Evolutionary conservation across 345 rosid genomes (phyloP).

Genomic region (Pugionium dolabratum): DNA sequence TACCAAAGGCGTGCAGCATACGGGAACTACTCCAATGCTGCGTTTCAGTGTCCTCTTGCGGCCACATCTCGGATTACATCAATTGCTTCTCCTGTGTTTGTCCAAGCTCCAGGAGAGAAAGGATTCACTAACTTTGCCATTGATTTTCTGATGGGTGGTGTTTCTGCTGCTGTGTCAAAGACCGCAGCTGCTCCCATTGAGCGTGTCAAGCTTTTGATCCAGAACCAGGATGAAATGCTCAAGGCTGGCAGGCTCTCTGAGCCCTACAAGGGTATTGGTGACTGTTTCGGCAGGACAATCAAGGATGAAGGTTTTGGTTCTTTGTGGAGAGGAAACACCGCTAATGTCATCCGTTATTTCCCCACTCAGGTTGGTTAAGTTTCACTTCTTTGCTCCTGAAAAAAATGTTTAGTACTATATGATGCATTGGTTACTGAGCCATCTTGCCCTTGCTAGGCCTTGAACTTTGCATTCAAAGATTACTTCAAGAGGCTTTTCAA

Average conservation of each 20-base stretch:
- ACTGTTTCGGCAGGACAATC: constrained; percentile 67
- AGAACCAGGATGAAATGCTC: no score
- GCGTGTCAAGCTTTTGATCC: no score
- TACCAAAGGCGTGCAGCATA: constrained; percentile 53
- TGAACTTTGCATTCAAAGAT: constrained; percentile 46
- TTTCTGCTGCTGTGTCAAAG: no score
- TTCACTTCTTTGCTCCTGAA: neutral
- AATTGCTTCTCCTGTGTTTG: constrained; percentile 47
- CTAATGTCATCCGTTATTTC: constrained; percentile 87
- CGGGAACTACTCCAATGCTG: constrained; percentile 67
- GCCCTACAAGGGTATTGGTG: constrained; percentile 88
- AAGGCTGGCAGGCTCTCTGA: constrained; percentile 15
- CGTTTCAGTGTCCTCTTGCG: constrained; percentile 47
- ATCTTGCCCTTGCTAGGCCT: constrained; percentile 47
- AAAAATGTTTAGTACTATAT: neutral
- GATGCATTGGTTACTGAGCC: constrained; percentile 3
- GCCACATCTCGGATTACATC: constrained; percentile 28
- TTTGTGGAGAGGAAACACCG: constrained; percentile 92
- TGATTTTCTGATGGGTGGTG: no score
- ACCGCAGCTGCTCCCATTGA: no score
- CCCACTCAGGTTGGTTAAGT: constrained; percentile 66
- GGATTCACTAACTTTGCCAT: no score
- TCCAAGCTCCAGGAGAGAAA: no score
- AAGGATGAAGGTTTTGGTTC: constrained; percentile 64
- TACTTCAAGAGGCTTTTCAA: no score